Base-by-base conservation (phyloP, 768 basidiomycete species). In the Podaxis carcinomalis region DNA sequence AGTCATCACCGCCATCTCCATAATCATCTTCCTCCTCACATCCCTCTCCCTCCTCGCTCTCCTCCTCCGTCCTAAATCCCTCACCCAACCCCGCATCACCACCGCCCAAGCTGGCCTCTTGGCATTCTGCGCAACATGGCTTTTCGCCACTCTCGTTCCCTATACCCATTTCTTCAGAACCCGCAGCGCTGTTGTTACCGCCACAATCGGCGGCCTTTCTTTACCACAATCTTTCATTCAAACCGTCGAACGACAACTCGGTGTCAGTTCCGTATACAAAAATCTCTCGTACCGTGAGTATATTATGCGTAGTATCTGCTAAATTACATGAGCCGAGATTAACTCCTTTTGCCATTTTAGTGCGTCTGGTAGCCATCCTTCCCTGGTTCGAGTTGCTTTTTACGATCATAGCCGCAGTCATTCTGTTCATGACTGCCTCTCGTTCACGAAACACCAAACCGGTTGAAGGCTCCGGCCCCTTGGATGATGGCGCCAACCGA, bases 81-180 rank as follows among this genome's bases (percentile, higher is more conserved):
- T 59, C 46, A 51, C 66, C 14, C 40, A 52, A 3, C 19, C 42
- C 16, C 59, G 56, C n/a, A 62, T 62, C n/a, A 71, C 77, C 50
- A 66, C 65, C 25, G 14, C 73, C 32, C 77, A 78, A 68, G 73
- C 64, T 57, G 67, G 59, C 57, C 25, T 74, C 14, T 71, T 83
- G 51, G 68, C 71, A 21, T 79, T 82, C 64, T 73, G 73, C 63
- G 66, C 74, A 37, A 46, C 75, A 25, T 82, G 78, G 77, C 69
- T 83, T 44, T 73, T 83, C 64, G 78, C 78, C 19, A 70, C 73
- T 3, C 69, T 78, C 23, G 71, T 83, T 7, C 72, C 82, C 5
- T 80, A 77, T 66, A 78, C 78, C 14, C 69, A 73, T 66, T 76
- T 78, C 67, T 74, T 77, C 61, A 74, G 73, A 32, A 83, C 68